phyloP scores from a whole-genome alignment of 1,139 yeast genomes.

The Geotrichum histeridarum region DNA sequence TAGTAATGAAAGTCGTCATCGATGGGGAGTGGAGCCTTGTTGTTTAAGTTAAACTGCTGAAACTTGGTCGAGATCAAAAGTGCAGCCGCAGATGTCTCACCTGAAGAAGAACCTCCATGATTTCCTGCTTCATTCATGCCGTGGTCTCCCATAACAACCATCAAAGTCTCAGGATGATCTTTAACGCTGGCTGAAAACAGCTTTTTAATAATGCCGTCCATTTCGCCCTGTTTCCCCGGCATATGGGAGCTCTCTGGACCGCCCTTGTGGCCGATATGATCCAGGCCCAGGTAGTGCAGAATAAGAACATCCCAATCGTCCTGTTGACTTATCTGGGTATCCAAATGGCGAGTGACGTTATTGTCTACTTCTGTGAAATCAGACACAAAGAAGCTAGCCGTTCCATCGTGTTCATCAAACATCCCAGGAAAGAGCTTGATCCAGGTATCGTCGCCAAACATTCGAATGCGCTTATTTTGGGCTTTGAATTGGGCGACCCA shows the following conservation, averaged over 20 bases:
- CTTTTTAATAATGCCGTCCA: constrained; percentile 62
- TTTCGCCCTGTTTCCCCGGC: constrained; percentile 76
- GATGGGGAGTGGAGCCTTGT: constrained; percentile 41
- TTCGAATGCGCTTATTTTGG: constrained; percentile 52
- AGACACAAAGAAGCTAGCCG: constrained; percentile 88
- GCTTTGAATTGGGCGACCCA: constrained; percentile 68
- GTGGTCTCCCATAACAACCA: constrained; percentile 86
- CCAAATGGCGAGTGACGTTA: constrained; percentile 86
- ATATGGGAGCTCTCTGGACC: constrained; percentile 79
- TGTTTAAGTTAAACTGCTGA: constrained; percentile 24
- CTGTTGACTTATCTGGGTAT: constrained; percentile 44
- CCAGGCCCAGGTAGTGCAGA: constrained; percentile 86
- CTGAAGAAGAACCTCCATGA: constrained; percentile 90
- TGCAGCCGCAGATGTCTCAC: constrained; percentile 86
- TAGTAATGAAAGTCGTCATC: constrained; percentile 50
- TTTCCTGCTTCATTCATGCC: constrained; percentile 89
- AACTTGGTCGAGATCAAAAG: constrained; percentile 63
- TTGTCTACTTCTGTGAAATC: constrained; percentile 91
- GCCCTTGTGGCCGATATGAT: constrained; percentile 96
- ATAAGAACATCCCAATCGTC: constrained; percentile 77
- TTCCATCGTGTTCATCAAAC: constrained; percentile 72
- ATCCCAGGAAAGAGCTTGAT: constrained; percentile 70
- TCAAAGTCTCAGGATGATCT: constrained; percentile 53
- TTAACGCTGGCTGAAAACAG: constrained; percentile 43
- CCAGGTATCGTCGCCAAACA: constrained; percentile 99